phyloP scores from a whole-genome alignment of 2,329 filamentous ascomycete species.

The Aspergillus sp. region DNA sequence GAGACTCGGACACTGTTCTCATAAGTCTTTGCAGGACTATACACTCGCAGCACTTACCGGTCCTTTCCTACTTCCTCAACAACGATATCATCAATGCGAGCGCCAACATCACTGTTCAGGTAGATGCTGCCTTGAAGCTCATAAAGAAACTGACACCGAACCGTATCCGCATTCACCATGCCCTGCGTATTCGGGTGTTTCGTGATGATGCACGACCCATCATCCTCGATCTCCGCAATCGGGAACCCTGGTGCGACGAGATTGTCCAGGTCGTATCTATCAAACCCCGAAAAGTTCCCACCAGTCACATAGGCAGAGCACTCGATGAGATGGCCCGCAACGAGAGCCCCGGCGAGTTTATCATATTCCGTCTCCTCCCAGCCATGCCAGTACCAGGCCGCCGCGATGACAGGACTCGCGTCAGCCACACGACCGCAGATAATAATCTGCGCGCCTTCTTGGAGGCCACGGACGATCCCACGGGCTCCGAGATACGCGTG shows the following conservation, averaged over 20 bases:
- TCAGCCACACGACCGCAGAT: constrained; percentile 52
- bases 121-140: constrained; percentile 51
- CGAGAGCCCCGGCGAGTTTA: constrained; percentile 49
- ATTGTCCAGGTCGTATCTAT: constrained; percentile 37
- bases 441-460: constrained; percentile 47
- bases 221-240: constrained; percentile 49
- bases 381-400: constrained; percentile 56
- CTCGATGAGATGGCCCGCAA: constrained; percentile 57
- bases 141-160: constrained; percentile 52
- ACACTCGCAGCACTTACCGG: constrained; percentile 13
- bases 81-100: constrained; percentile 36
- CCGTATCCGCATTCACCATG: constrained; percentile 37
- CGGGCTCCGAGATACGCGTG: constrained; percentile 53
- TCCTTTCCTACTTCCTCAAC: constrained; percentile 38
- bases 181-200: constrained; percentile 50
- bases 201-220: constrained; percentile 49
- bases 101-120: constrained; percentile 49
- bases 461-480: constrained; percentile 47
- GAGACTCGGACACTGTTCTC: constrained; percentile 39
- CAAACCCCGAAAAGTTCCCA: constrained; percentile 54
- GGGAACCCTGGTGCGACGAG: constrained; percentile 48
- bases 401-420: constrained; percentile 55
- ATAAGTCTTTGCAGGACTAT: not conserved
- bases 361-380: constrained; percentile 53
- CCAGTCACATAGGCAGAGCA: constrained; percentile 56